phyloP scores from a whole-genome alignment of 495 filamentous ascomycete species.

The Cercophora newfieldiana region DNA sequence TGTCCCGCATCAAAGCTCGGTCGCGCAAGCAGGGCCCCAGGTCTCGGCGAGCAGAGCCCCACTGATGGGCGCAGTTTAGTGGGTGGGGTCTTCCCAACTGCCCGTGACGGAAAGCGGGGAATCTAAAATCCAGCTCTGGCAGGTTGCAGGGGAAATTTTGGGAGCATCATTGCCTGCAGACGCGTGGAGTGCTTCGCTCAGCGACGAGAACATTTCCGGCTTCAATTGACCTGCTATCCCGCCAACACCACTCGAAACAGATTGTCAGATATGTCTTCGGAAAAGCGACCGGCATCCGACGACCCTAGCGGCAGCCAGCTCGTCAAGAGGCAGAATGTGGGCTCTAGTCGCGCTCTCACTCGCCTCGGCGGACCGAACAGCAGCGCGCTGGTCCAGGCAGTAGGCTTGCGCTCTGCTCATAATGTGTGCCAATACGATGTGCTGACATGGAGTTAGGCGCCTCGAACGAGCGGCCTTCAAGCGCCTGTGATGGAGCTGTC shows the following conservation, averaged over 20 bases:
- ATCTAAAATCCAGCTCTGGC: slow-evolving; percentile 31
- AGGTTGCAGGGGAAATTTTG: slow-evolving; percentile 9
- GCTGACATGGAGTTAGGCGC: slow-evolving; percentile 55
- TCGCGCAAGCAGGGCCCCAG: background rate
- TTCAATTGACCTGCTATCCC: background rate
- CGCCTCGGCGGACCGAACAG: slow-evolving; percentile 67
- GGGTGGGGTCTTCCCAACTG: background rate
- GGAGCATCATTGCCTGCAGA: background rate
- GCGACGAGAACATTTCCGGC: background rate
- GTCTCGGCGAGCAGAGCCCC: background rate
- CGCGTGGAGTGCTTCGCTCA: background rate
- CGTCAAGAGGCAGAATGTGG: slow-evolving; percentile 85
- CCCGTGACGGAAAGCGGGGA: slow-evolving; percentile 30
- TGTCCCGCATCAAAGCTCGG: slow-evolving; percentile 8
- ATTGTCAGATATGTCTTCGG: slow-evolving; percentile 65
- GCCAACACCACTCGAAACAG: background rate
- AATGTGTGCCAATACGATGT: slow-evolving; percentile 30
- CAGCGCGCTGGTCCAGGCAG: slow-evolving; percentile 76
- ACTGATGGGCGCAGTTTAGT: background rate
- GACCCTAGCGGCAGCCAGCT: slow-evolving; percentile 78
- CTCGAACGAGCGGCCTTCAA: slow-evolving; percentile 81
- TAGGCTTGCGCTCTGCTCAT: slow-evolving; percentile 50
- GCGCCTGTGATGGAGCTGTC: slow-evolving; percentile 94
- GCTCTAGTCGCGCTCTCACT: slow-evolving; percentile 60
- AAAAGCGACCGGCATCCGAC: slow-evolving; percentile 83